Evolutionary conservation across 2,329 filamentous ascomycete species (phyloP).

Genomic region (Claviceps sorghi): DNA sequence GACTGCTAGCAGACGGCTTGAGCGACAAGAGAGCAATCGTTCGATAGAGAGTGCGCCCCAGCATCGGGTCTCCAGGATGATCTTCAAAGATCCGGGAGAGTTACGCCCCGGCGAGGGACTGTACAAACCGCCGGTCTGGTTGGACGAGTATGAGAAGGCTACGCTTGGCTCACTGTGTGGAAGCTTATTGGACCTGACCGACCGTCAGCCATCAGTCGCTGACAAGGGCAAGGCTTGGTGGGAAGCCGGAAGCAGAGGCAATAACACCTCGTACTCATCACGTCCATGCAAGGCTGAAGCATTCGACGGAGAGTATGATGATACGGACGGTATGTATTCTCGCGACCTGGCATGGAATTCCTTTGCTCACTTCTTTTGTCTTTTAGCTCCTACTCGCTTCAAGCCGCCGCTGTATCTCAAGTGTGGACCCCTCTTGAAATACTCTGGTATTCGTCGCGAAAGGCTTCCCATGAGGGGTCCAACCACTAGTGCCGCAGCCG

Average conservation of each 20-base stretch:
- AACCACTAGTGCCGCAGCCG: conserved; percentile 18
- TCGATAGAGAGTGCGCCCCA: conserved; percentile 17
- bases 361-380: neutral
- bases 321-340: conserved; percentile 35
- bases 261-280: conserved; percentile 30
- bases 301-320: conserved; percentile 54
- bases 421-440: conserved; percentile 80
- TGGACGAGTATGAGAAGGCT: conserved; percentile 62
- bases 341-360: neutral
- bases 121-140: conserved; percentile 44
- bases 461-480: conserved; percentile 22
- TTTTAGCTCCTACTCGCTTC: conserved; percentile 51
- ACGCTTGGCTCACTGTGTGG: conserved; percentile 46
- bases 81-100: conserved; percentile 27
- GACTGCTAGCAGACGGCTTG: conserved; percentile 10
- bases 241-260: conserved; percentile 44
- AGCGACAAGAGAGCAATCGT: conserved; percentile 18
- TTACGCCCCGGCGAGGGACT: conserved; percentile 35
- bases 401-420: conserved; percentile 73
- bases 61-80: conserved; percentile 26
- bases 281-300: conserved; percentile 43
- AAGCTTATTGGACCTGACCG: conserved; percentile 44
- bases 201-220: conserved; percentile 18
- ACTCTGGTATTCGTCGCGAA: conserved; percentile 67
- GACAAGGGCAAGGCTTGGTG: conserved; percentile 58